These are phyloP conservation scores for Ogataea trehaloabstinens DNA, from an alignment of 805 yeast genomes.

Conservation along the genomic window DNA sequence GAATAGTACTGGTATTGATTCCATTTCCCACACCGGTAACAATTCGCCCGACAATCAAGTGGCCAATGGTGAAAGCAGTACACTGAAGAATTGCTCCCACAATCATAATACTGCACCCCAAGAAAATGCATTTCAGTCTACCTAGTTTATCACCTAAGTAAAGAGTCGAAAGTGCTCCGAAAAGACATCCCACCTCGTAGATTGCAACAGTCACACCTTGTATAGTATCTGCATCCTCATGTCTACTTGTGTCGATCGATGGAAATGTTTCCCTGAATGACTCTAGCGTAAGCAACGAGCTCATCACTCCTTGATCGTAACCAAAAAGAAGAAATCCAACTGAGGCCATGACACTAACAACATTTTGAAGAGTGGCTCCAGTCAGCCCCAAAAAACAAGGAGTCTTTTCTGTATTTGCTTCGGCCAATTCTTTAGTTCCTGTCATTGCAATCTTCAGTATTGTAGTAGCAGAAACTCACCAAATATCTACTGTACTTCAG, in stretches of 20 bases:
- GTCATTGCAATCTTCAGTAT: neutral
- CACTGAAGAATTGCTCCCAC: conserved; percentile 28
- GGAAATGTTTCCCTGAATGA: conserved; percentile 25
- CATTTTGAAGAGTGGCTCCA: conserved; percentile 18
- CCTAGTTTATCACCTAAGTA: conserved; percentile 42
- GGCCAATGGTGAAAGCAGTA: conserved; percentile 22
- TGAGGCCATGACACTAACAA: conserved; percentile 23
- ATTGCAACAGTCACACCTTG: conserved; percentile 51
- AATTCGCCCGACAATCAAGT: conserved; percentile 32
- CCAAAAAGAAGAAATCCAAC: conserved; percentile 44
- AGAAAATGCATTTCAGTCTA: conserved; percentile 36
- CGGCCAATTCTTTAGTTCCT: too few relatives aligned
- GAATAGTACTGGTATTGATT: conserved; percentile 33
- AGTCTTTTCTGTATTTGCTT: neutral
- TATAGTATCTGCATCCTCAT: conserved; percentile 34
- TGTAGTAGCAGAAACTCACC: neutral
- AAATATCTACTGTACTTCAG: too few relatives aligned
- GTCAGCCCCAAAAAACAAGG: conserved; percentile 15
- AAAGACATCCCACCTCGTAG: conserved; percentile 48
- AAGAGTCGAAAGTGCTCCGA: conserved; percentile 42
- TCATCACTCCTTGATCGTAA: conserved; percentile 54
- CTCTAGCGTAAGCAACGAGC: conserved; percentile 27
- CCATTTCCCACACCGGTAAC: conserved; percentile 39
- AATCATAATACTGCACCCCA: conserved; percentile 37
- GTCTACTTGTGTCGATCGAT: conserved; percentile 19